Base-by-base conservation (phyloP, 192 early-diverging fungal species). In the Coemansia sp. region DNA sequence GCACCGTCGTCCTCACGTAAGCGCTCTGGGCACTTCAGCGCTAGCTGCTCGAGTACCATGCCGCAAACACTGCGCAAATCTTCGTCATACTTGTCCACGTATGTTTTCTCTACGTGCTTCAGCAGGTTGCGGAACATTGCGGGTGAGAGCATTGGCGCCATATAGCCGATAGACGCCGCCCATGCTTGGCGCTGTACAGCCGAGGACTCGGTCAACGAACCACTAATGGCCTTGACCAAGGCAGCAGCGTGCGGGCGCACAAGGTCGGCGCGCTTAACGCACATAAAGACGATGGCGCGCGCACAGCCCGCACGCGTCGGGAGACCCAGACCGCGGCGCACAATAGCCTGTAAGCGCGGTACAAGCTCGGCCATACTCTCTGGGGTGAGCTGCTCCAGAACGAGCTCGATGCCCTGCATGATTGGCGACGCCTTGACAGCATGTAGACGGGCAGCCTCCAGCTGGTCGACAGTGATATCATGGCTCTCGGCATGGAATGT, bases 301-400 rank as follows among this genome's bases (percentile, higher is more conserved):
- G 96, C 96, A 70, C 88, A 89, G 0, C 96, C 96, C 11, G 96
- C 96, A 74, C 93, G 87, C 21, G 96, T 95, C 6, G 96, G 93
- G 13, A 98, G 78, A 1, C 96, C 96, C 21, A 94, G 88, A 6
- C 93, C 94, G 63, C 92, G 94, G 16, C 87, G 84, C 40, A 96
- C 88, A 21, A 93, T 83, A 13, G 87, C 69, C 44, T 87, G 77
- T 27, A 98, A 72, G 46, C 86, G 85, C 7, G 92, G 92, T 2
- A 91, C 83, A 9, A 98, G 66, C 13, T 72, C 79, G 4, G 68
- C 73, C 78, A 97, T 90, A 5, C 88, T 87, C 2, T 75, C 73
- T 21, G 85, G 87, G 66, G 92, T 93, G 57, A 97, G 79, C 45
- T 95, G 87, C 34, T 92, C 89, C 1, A 96, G 79, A 56, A 87